Conservation (phyloP, 176 grass and related monocot species). For the Lolium rigidum region DNA sequence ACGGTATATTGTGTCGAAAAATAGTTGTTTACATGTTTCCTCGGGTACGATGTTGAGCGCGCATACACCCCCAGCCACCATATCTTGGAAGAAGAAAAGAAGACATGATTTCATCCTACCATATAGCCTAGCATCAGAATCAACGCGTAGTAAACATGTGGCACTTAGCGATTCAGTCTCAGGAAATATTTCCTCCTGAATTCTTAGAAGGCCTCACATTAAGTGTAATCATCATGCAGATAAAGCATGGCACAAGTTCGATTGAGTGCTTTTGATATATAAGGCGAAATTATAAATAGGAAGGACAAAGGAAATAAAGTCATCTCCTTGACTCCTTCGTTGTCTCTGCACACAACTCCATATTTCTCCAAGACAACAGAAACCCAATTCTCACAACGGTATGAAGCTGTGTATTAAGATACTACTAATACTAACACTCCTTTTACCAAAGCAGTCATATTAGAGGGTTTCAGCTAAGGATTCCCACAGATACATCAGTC, state of each 20-base stretch:
- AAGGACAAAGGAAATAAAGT: not conserved
- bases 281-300: not conserved
- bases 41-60: too few species aligned
- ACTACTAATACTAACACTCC: not conserved
- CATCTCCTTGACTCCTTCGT: not conserved
- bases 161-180: not conserved
- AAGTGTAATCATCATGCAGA: not conserved
- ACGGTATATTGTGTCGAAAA: too few species aligned
- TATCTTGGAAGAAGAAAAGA: not conserved
- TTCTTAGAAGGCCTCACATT: not conserved
- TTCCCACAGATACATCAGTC: conserved; percentile 21
- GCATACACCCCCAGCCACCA: not conserved
- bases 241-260: not conserved
- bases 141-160: too few species aligned
- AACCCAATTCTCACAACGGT: not conserved
- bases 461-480: conserved; percentile 4
- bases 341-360: not conserved
- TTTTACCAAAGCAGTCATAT: not conserved
- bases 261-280: conserved; percentile 8
- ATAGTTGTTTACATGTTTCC: too few species aligned
- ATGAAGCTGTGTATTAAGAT: not conserved
- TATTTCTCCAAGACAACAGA: not conserved
- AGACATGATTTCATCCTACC: not conserved
- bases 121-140: not conserved
- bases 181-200: not conserved